Evolutionary conservation across 2,329 filamentous ascomycete species (phyloP), one percentile per base, ranked within the genome.

Genomic region (Chaetomiaceae sp.): DNA sequence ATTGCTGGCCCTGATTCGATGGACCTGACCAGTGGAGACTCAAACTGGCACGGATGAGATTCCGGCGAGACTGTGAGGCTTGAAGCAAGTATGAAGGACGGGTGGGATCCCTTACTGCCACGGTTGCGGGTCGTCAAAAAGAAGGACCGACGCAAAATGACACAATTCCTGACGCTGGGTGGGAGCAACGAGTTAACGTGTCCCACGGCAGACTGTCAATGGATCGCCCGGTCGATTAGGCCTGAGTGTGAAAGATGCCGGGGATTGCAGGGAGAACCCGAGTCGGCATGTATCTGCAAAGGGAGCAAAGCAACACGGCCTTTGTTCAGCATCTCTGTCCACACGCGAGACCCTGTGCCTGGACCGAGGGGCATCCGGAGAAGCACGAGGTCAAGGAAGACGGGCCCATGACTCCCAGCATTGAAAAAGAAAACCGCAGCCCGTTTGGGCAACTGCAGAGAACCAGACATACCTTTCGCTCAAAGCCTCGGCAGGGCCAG

Each of bases 161-260:
- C 68, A 71, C 66, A 73, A 71, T 73, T 72, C 70, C 72, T 72
- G 67, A 71, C 65, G 67, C 65, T 65, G 65, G 47, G 73, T 74
- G 74, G 78, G 75, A 81, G 75, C 72, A 76, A 79, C 78, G 79
- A 82, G 76, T 71, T 77, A 82, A 82, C 77, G 78, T 80, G 76
- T 82, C 78, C 79, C 75, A 78, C 74, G 64, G 64, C 65, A 67
- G 64, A 66, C 70, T 70, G 68, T 66, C 68, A 71, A 66, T 60
- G 65, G 66, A 59, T 59, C 60, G 61, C 71, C n/a, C 66, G 62
- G 64, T 63, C 61, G 63, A 66, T 65, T 65, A 68, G 72, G 68
- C 70, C 70, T 58, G 63, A 61, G 60, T 37, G 60, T 61, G 63
- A 58, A 63, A 58, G 64, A 66, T 66, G 61, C 56, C 57, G 56